These are phyloP conservation scores for Trichoderma sp. DNA, from an alignment of 2,329 filamentous ascomycete species.

Conservation along the genomic window DNA sequence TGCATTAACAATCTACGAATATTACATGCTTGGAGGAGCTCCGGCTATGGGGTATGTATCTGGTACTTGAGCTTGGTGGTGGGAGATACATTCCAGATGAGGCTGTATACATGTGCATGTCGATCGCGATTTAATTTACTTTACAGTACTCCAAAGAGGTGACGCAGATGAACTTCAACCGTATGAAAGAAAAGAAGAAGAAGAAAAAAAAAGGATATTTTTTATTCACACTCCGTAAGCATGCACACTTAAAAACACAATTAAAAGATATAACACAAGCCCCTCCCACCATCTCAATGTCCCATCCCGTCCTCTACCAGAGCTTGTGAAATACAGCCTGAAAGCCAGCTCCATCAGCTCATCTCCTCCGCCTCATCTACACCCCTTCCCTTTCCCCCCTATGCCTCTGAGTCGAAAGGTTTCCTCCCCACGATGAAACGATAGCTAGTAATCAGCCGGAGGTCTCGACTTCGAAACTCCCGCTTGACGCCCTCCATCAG, in stretches of 20 bases:
- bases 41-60: not conserved
- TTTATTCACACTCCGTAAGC: not conserved
- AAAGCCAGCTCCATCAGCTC: not conserved
- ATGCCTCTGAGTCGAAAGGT: not conserved
- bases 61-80: not conserved
- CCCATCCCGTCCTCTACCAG: not conserved
- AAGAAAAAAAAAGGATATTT: not conserved
- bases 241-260: not conserved
- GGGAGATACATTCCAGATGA: not conserved
- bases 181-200: not conserved
- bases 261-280: not conserved
- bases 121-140: not conserved
- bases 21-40: not conserved
- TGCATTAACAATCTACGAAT: not conserved
- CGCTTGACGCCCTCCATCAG: constrained; percentile 43
- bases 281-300: not conserved
- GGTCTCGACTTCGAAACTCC: constrained; percentile 35
- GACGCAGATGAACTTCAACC: not conserved
- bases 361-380: not conserved
- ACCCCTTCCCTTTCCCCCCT: not conserved
- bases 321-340: not conserved
- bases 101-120: not conserved
- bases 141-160: not conserved
- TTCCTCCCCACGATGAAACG: constrained; percentile 34
- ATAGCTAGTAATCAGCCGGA: constrained; percentile 35